phyloP scores from a whole-genome alignment of 78 protist species.

The Dictyostelium citrinum region DNA sequence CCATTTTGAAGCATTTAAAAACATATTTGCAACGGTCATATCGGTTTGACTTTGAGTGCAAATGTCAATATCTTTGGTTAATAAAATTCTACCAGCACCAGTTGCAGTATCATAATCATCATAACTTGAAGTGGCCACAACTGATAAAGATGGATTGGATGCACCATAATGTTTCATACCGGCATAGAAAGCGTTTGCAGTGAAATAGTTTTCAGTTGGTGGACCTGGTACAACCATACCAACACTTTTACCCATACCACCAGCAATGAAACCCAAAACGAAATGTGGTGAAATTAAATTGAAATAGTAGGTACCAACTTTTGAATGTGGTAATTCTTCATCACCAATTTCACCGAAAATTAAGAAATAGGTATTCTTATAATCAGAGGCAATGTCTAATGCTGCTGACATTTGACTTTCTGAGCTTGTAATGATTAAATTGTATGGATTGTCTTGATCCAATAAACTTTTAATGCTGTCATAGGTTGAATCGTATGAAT shows the following conservation, averaged over 20 bases:
- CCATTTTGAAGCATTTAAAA: neutral
- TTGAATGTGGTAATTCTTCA: neutral
- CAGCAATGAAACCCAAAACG: slow-evolving; percentile 49
- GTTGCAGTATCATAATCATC: slow-evolving; percentile 43
- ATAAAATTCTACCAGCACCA: slow-evolving; percentile 28
- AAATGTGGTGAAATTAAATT: slow-evolving; percentile 37
- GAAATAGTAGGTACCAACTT: slow-evolving; percentile 19
- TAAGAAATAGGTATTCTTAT: neutral
- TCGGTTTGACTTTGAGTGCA: slow-evolving; percentile 20
- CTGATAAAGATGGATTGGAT: neutral
- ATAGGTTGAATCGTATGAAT: neutral
- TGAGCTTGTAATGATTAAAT: slow-evolving; percentile 35
- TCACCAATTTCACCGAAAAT: neutral
- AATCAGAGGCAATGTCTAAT: neutral
- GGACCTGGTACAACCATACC: slow-evolving; percentile 77
- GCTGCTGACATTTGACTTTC: slow-evolving; percentile 15
- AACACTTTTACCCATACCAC: neutral
- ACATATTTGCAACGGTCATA: slow-evolving; percentile 2
- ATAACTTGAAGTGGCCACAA: slow-evolving; percentile 41
- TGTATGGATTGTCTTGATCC: neutral
- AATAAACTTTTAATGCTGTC: neutral
- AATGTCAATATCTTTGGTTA: neutral
- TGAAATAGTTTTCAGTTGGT: slow-evolving; percentile 38
- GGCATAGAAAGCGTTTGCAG: slow-evolving; percentile 33
- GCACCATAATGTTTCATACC: neutral